A percentile compares a stretch with the other conserved stretches of the same genome.
Conservation (phyloP, 2,329 filamentous ascomycete genomes). For the Scorias spongiosa region DNA sequence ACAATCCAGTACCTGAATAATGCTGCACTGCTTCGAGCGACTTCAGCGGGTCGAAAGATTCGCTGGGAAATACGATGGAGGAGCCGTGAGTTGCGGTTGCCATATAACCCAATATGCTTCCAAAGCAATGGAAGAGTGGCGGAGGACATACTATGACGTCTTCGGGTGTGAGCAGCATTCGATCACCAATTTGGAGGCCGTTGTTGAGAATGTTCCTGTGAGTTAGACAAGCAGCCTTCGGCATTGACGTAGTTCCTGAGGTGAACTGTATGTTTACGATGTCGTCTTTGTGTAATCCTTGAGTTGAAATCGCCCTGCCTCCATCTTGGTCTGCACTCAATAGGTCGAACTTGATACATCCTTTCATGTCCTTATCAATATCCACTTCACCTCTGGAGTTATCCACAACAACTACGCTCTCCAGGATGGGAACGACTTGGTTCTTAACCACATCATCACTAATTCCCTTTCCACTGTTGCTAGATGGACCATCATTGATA, state of each 20-base stretch:
- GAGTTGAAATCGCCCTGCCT: constrained; percentile 25
- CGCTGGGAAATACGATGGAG: constrained; percentile 68
- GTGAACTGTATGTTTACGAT: constrained; percentile 95
- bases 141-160: constrained; percentile 57
- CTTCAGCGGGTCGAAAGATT: constrained; percentile 70
- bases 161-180: constrained; percentile 61
- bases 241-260: constrained; percentile 77
- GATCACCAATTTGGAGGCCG: constrained; percentile 63
- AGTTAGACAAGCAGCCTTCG: constrained; percentile 75
- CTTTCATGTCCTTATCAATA: constrained; percentile 17
- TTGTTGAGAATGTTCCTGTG: constrained; percentile 89
- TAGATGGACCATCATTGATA: neutral
- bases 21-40: constrained; percentile 50
- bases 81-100: constrained; percentile 76
- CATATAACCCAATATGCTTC: constrained; percentile 86
- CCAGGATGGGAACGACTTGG: constrained; percentile 51
- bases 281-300: constrained; percentile 45
- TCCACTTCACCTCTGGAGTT: constrained; percentile 49
- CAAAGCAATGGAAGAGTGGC: constrained; percentile 59
- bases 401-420: constrained; percentile 59
- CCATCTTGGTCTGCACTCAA: constrained; percentile 16
- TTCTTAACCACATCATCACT: constrained; percentile 19
- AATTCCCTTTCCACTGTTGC: no score
- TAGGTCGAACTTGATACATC: constrained; percentile 24
- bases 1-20: constrained; percentile 52